Evolutionary conservation across 805 yeast genomes (phyloP), one percentile per base, ranked within the genome.

Genomic region (Candida succiphila): DNA sequence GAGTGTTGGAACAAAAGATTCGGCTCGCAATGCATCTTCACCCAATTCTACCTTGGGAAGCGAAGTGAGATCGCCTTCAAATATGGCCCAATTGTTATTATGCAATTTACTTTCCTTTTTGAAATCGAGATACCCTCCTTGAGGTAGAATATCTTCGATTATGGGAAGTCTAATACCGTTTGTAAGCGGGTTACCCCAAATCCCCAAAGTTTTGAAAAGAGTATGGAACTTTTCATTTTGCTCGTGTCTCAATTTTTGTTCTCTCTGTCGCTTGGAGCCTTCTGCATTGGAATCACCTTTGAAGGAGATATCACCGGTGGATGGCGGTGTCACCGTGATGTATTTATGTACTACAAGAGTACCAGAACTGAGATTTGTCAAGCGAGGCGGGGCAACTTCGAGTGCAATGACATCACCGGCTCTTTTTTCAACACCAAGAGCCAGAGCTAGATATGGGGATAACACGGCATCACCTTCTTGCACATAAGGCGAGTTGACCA

Each of bases 71-170:
- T 21, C 27, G 1, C 35, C 40, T 4, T 34, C 37, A 14, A 9
- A 60, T 37, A 37, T 45, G 54, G 12, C 59, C 60, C 21, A 62
- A 44, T 27, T 55, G 12, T 13, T 30, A 10, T 7, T 5, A 17
- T 5, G 7, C 13, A 24, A 24, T 7, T 24, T 23, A 7, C 27
- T 17, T 7, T 34, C 37, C 33, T 53, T 55, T 36, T 68, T 71
- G 42, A 78, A 61, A 34, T 65, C 71, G 18, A 82, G 32, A 6
- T 71, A 33, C 0, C 81, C 88, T 12, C 94, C 92, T 27, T 59
- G 41, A 1, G 83, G 78, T 15, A 80, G 49, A 5, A 52, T 16
- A 1, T 56, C 40, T 0, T 50, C 49, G 1, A 72, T 63, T 0
- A 53, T 46, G 1, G 88, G 86, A 1, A 82, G 41, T 39, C 69